phyloP scores from a whole-genome alignment of 108 stramenopile species.

The Cyclotella choctawhatcheeana region DNA sequence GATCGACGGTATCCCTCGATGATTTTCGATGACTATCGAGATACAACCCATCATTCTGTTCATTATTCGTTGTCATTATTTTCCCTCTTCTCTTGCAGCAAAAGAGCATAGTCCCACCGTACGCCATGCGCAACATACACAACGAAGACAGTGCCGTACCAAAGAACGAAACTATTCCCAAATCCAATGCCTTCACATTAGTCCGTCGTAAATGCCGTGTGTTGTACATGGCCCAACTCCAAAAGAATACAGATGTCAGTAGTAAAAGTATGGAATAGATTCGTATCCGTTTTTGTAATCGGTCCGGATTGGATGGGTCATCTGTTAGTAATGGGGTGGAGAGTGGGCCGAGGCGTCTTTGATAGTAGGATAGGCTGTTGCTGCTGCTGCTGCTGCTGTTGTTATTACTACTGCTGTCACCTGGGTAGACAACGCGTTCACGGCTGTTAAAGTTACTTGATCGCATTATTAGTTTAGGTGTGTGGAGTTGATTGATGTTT shows the following conservation, averaged over 20 bases:
- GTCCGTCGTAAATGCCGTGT: slow-evolving; percentile 36
- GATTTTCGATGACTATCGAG: slow-evolving; percentile 2
- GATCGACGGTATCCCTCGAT: slow-evolving; percentile 17
- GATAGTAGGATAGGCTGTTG: slow-evolving; percentile 3
- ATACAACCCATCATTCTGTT: slow-evolving; percentile 5
- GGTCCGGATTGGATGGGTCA: slow-evolving; percentile 30
- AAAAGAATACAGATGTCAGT: slow-evolving; percentile 37
- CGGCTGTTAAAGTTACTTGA: slow-evolving; percentile 6
- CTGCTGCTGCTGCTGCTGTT: not conserved
- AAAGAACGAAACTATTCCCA: slow-evolving; percentile 47
- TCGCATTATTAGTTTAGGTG: not conserved
- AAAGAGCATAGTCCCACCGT: slow-evolving; percentile 30
- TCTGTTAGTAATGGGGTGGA: slow-evolving; percentile 18
- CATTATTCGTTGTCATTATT: not conserved
- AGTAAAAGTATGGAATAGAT: slow-evolving; percentile 27
- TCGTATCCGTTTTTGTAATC: slow-evolving; percentile 27
- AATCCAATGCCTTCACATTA: slow-evolving; percentile 33
- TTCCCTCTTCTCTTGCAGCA: slow-evolving; percentile 23
- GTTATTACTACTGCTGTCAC: not conserved
- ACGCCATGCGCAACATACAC: slow-evolving; percentile 23
- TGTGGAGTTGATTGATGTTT: no score
- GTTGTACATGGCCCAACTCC: slow-evolving; percentile 44
- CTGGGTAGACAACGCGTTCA: not conserved
- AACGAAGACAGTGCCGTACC: slow-evolving; percentile 36
- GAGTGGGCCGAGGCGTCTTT: slow-evolving; percentile 22